Percentiles rank a stretch among this genome's conserved stretches.
Evolutionary conservation across 2,329 filamentous ascomycete species (phyloP).

Genomic region (Samsoniella hepiali): DNA sequence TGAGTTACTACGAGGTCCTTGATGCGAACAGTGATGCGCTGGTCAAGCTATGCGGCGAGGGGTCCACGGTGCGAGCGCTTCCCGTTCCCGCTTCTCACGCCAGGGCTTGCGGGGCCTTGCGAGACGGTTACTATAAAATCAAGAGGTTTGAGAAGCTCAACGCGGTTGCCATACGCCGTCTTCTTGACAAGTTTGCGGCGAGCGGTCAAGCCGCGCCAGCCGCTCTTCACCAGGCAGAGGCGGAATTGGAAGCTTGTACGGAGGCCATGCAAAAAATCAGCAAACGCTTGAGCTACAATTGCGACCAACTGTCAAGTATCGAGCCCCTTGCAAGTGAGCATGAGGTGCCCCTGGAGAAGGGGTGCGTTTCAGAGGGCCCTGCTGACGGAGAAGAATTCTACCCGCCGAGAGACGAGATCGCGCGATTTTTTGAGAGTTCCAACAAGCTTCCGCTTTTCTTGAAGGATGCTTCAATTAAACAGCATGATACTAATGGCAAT

Average conservation of each 20-base stretch:
- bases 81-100: no score
- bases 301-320: neutral
- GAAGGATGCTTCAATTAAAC: no score
- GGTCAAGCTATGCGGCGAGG: no score
- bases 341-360: no score
- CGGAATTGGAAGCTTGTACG: neutral
- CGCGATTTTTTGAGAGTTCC: neutral
- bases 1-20: no score
- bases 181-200: neutral
- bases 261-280: neutral
- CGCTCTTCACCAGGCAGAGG: neutral
- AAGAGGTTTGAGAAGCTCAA: neutral
- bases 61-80: neutral
- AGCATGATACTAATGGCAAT: neutral
- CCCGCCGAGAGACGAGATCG: neutral
- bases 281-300: neutral
- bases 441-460: neutral
- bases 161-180: neutral
- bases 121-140: neutral
- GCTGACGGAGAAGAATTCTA: neutral
- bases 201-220: neutral
- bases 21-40: neutral
- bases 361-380: neutral
- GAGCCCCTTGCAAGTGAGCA: no score
- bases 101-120: neutral